Percentiles rank a stretch among this genome's conserved stretches.
These are phyloP conservation scores for Saposhnikovia divaricata DNA, from an alignment of 129 eudicot genomes.

Conservation along the genomic window DNA sequence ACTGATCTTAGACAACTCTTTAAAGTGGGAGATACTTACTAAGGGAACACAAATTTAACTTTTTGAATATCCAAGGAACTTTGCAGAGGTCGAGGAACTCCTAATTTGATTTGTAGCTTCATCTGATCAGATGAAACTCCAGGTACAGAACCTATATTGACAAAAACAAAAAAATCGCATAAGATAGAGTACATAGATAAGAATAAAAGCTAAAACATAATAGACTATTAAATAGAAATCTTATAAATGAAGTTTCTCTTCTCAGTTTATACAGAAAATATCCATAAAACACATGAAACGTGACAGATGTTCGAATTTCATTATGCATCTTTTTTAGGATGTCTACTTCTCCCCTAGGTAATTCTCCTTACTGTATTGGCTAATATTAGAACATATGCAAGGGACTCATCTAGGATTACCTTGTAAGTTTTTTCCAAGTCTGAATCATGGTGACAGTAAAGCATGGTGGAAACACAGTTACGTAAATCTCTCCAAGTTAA, in stretches of 20 bases:
- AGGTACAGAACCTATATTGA: conserved; percentile 60
- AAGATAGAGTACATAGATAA: neutral
- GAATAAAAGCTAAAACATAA: neutral
- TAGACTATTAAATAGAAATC: neutral
- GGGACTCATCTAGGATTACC: neutral
- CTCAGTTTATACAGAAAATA: too few species aligned
- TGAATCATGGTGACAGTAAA: neutral
- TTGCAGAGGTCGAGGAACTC: conserved; percentile 82
- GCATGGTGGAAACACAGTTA: neutral
- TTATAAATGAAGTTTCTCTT: too few species aligned
- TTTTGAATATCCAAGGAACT: conserved; percentile 61
- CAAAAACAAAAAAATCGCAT: conserved; percentile 2
- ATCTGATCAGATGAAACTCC: conserved; percentile 77
- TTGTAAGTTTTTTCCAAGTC: neutral
- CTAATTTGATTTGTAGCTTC: conserved; percentile 88
- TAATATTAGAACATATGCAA: too few species aligned
- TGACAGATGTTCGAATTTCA: too few species aligned
- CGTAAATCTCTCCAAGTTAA: neutral
- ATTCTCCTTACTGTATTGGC: neutral
- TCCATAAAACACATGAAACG: neutral
- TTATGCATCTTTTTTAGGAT: neutral
- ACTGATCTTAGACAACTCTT: neutral
- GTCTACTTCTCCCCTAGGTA: neutral
- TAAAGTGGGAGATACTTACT: conserved; percentile 42
- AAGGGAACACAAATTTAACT: conserved; percentile 91